Base-by-base conservation (phyloP, 306 rosid genomes). In the Pueraria montana region DNA sequence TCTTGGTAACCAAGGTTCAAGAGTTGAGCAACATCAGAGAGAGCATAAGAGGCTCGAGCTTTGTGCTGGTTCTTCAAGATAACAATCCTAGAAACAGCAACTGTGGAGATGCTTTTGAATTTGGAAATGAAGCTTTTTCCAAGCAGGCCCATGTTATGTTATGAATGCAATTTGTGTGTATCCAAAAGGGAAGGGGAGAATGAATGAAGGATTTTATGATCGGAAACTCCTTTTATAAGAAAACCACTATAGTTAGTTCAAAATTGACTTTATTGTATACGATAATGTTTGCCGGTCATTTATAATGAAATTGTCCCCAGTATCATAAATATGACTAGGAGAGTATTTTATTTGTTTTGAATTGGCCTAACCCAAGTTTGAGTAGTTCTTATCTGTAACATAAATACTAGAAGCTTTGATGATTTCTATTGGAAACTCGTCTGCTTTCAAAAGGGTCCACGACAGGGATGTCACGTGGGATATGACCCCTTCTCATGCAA, bases 1-100 rank as follows among this genome's bases (percentile, higher is more conserved):
- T 91, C 90, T 46, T 93, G 96, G 74, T 85, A 85, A 55, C 83
- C 91, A 24, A 93, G 85, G 5, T 83, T 87, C 63, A 91, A 89
- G 80, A 93, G 90, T 72, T 91, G 87, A 74, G 79, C 83, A 65
- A 85, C 85, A 63, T 93, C 92, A 45, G 92, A 90, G 1, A 52
- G 64, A 1, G 93, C 92, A 32, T 82, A 87, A 3, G 90, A 86
- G 78, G 80, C 79, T 69, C 91, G 26, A 48, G 77, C 80, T 65
- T 85, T 91, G 78, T 74, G 88, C 13, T 86, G 91, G 50, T 90
- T 90, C 86, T 83, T 90, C 76, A 90, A 89, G 59, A 93, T 85
- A 14, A 86, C 75, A 68, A 84, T 87, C 82, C 93, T 92, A 20
- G 94, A 87, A 46, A 89, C 40, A 49, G 93, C 80, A 6, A 86